These are phyloP conservation scores for Colletotrichum siamense DNA, from an alignment of 2,329 filamentous ascomycete genomes.

Conservation along the genomic window DNA sequence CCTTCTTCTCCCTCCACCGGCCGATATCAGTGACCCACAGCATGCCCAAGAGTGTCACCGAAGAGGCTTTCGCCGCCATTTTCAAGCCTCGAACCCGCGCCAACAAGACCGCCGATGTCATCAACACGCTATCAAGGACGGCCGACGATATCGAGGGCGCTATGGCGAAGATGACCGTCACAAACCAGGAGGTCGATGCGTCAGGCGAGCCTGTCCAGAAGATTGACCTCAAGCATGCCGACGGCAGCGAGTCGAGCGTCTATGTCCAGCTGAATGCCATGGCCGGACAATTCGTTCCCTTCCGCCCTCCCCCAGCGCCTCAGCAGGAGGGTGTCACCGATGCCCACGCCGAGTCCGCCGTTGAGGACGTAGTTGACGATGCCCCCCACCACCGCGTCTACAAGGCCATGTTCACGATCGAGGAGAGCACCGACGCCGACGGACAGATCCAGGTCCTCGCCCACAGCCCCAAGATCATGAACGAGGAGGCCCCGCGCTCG, in stretches of 20 bases:
- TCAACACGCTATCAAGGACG: constrained; percentile 68
- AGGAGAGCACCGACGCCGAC: constrained; percentile 66
- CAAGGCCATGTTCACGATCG: constrained; percentile 70
- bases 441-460: constrained; percentile 66
- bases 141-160: constrained; percentile 65
- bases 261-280: constrained; percentile 73
- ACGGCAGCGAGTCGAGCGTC: constrained; percentile 62
- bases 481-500: constrained; percentile 52
- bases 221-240: constrained; percentile 60
- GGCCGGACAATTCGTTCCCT: constrained; percentile 76
- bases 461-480: constrained; percentile 63
- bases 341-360: constrained; percentile 31
- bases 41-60: constrained; percentile 74
- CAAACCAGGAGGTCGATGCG: constrained; percentile 44
- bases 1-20: constrained; percentile 95
- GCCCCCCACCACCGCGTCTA: constrained; percentile 58
- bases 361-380: constrained; percentile 40
- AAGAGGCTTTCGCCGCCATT: constrained; percentile 83
- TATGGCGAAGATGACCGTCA: constrained; percentile 58
- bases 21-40: constrained; percentile 88
- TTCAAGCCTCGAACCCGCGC: constrained; percentile 66
- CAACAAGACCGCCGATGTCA: constrained; percentile 64
- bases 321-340: constrained; percentile 56
- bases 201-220: constrained; percentile 53
- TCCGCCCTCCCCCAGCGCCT: constrained; percentile 84